Evolutionary conservation across 2,329 filamentous ascomycete genomes (phyloP).

Genomic region (Fusarium tanahbumbuense): DNA sequence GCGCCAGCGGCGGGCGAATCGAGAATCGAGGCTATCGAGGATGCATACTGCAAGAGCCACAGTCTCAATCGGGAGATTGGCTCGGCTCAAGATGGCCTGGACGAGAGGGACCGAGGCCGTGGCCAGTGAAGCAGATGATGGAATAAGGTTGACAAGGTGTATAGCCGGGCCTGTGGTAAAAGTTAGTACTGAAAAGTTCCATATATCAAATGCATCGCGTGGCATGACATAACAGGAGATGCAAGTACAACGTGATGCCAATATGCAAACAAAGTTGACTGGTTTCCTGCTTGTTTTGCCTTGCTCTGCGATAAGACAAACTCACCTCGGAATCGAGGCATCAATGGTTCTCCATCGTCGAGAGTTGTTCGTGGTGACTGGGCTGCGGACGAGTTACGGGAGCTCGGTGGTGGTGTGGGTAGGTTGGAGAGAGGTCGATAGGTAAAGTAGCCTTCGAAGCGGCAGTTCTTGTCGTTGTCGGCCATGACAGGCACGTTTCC

Average conservation of each 20-base stretch:
- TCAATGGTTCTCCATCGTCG: conserved; percentile 59
- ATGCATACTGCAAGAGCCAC: conserved; percentile 74
- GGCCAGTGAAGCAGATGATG: conserved; percentile 70
- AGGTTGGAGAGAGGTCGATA: conserved; percentile 76
- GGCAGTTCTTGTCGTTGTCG: conserved; percentile 35
- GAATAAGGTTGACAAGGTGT: conserved; percentile 74
- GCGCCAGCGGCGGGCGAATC: conserved; percentile 72
- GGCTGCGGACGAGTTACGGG: conserved; percentile 56
- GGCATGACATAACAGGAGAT: conserved; percentile 10
- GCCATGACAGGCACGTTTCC: conserved; percentile 18
- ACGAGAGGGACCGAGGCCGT: conserved; percentile 68
- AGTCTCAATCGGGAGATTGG: conserved; percentile 69
- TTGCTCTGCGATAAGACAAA: conserved; percentile 10
- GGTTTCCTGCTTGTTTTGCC: not conserved
- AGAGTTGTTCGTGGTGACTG: conserved; percentile 58
- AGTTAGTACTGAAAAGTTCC: conserved; percentile 25
- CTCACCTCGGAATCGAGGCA: conserved; percentile 54
- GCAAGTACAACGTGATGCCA: conserved; percentile 21
- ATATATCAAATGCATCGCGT: conserved; percentile 5
- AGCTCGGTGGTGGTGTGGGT: conserved; percentile 72
- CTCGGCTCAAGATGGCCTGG: conserved; percentile 69
- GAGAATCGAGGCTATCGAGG: conserved; percentile 71
- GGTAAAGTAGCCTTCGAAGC: conserved; percentile 66
- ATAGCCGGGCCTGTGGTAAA: conserved; percentile 67
- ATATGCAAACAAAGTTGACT: not conserved